Percentiles rank a stretch among this genome's conserved stretches.
phyloP scores from a whole-genome alignment of 2,329 filamentous ascomycete genomes.

The Neofusicoccum cordaticola region DNA sequence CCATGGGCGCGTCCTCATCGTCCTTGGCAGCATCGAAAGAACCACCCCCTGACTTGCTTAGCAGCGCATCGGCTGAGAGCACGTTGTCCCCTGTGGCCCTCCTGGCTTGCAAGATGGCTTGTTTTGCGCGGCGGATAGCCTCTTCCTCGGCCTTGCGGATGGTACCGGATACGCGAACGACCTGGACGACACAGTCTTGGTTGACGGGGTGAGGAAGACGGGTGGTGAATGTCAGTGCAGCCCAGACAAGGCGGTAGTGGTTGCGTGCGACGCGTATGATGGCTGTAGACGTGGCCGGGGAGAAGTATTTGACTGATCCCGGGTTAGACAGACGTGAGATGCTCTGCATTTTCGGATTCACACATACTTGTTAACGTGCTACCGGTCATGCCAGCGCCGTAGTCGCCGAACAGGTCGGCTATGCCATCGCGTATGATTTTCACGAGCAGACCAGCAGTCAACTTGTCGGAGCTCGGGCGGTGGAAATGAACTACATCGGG shows the following conservation, averaged over 20 bases:
- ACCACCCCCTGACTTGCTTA: not conserved
- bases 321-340: not conserved
- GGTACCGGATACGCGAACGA: slow-evolving; percentile 86
- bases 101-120: slow-evolving; percentile 2
- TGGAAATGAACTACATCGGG: slow-evolving; percentile 70
- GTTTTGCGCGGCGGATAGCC: slow-evolving; percentile 72
- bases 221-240: slow-evolving; percentile 78
- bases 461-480: slow-evolving; percentile 69
- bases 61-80: not conserved
- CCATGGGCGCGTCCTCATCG: not conserved
- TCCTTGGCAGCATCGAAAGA: not conserved
- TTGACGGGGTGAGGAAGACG: slow-evolving; percentile 60
- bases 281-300: slow-evolving; percentile 86
- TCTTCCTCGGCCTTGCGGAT: slow-evolving; percentile 91
- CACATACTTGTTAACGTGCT: slow-evolving; percentile 65
- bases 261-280: slow-evolving; percentile 81
- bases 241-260: slow-evolving; percentile 86
- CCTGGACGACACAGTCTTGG: slow-evolving; percentile 72
- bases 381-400: slow-evolving; percentile 72
- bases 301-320: slow-evolving; percentile 83
- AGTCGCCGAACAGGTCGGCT: slow-evolving; percentile 63
- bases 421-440: slow-evolving; percentile 56
- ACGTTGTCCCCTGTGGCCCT: not conserved
- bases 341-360: too few relatives aligned
- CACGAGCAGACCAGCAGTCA: slow-evolving; percentile 65